Base-by-base conservation (phyloP, 164 flowering plant genomes). In the Nymphaea thermarum region DNA sequence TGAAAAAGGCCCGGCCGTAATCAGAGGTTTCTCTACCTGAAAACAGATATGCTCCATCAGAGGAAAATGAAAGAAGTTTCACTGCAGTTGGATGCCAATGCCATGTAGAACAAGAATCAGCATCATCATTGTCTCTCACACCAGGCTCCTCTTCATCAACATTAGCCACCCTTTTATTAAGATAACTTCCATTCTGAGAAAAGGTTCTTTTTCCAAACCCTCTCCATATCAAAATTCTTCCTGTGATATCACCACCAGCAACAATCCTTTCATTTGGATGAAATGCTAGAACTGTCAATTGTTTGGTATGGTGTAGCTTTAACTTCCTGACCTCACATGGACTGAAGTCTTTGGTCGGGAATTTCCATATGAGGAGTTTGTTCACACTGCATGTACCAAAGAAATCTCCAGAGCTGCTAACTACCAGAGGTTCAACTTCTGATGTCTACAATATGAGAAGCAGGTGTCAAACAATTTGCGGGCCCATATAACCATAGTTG, bases 61-160 rank as follows among this genome's bases (percentile, higher is more conserved):
- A 82, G 66, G 97, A 89, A 72, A 94, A 94, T 43, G 67, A 78
- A 41, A 94, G 88, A 63, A 80, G 75, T 71, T 80, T 86, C 43
- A 94, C 90, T 82, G 81, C 86, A 61, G 83, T 69, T 75, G 97
- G 77, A 73, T 94, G 99, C 99, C 99, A 94, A 71, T 94, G 99
- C 96, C 93, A 88, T 66, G 96, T 90, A 43, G 99, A 71, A 76
- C 99, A 91, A 60, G 92, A 88, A 55, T 91, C 97, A 67, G 96
- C 93, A 86, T 94, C 97, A 78, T 89, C 90, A 76, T 80, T 74
- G 64, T 80, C 92, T 77, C 91, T 81, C 61, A 89, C 91, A 43
- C 95, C 97, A 67, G 97, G 88, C 61, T 79, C 83, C 61, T 85
- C 93, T 77, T 94, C 95, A 43, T 74, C 82, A 68, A 67, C 66